phyloP scores from a whole-genome alignment of 2,329 filamentous ascomycete genomes.

The Hypoxylon sp. region DNA sequence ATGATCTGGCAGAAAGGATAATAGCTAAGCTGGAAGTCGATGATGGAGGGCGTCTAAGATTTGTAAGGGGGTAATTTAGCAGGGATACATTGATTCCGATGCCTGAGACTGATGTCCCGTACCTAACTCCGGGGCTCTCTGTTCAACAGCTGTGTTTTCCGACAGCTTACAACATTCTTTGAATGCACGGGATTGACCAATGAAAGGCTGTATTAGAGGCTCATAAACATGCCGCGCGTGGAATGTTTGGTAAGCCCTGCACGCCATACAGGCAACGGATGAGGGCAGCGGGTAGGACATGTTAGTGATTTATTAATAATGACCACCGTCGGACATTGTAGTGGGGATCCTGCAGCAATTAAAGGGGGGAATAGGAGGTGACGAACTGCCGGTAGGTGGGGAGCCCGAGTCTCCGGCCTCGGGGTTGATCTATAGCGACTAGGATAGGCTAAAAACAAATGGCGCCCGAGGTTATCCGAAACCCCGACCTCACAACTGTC shows the following conservation, averaged over 20 bases:
- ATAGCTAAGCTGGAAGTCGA: constrained; percentile 27
- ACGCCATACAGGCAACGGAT: constrained; percentile 25
- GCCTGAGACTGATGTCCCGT: background rate
- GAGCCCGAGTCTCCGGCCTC: constrained; percentile 43
- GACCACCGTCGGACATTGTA: constrained; percentile 7
- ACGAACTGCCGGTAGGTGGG: constrained; percentile 45
- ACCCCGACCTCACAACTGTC: constrained; percentile 34
- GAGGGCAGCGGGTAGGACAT: constrained; percentile 16
- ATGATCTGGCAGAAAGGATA: constrained; percentile 32
- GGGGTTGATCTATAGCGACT: constrained; percentile 34
- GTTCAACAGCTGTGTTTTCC: background rate
- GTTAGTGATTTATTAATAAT: constrained; percentile 39
- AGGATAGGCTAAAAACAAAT: constrained; percentile 42
- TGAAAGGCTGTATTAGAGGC: background rate
- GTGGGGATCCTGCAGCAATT: constrained; percentile 18
- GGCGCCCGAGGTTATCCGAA: constrained; percentile 41
- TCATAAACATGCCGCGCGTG: background rate
- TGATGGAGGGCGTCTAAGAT: constrained; percentile 23
- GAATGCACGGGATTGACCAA: constrained; percentile 10
- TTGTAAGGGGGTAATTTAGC: constrained; percentile 23
- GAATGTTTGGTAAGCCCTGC: constrained; percentile 14
- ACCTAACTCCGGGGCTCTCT: background rate
- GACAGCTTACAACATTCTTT: background rate
- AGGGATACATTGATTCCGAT: background rate
- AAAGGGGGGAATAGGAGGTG: constrained; percentile 17